Percentiles rank a stretch among this genome's conserved stretches.
phyloP scores from a whole-genome alignment of 108 stramenopile genomes.

The Skeletonema potamos region DNA sequence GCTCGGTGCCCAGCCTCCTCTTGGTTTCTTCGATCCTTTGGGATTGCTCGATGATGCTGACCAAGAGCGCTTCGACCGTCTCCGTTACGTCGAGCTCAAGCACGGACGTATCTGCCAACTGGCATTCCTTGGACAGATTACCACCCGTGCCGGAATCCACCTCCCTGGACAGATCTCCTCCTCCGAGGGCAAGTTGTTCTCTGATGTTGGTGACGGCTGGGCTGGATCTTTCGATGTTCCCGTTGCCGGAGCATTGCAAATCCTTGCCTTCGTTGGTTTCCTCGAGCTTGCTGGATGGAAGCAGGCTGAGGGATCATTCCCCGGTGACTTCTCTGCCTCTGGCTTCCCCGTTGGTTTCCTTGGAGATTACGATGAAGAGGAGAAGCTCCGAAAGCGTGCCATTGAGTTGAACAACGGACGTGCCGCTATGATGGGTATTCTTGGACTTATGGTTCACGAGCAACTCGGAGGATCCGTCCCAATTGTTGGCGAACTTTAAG shows the following conservation, averaged over 20 bases:
- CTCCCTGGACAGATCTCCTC: conserved; percentile 59
- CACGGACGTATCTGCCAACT: conserved; percentile 83
- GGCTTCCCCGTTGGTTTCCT: conserved; percentile 61
- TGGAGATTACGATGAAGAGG: conserved; percentile 72
- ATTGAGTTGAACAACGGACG: conserved; percentile 94
- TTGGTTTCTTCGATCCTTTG: conserved; percentile 86
- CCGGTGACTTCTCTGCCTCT: conserved; percentile 82
- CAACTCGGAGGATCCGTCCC: conserved; percentile 37
- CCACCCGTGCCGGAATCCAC: conserved; percentile 61
- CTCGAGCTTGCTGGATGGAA: conserved; percentile 37
- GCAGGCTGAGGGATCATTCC: conserved; percentile 30
- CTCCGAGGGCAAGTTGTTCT: conserved; percentile 45
- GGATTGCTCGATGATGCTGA: conserved; percentile 49
- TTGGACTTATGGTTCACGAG: conserved; percentile 90
- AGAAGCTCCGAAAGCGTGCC: conserved; percentile 77
- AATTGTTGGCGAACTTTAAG: conserved; percentile 23
- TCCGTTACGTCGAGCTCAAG: conserved; percentile 63
- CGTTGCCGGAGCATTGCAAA: conserved; percentile 2
- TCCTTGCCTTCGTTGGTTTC: conserved; percentile 28
- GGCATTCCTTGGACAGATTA: conserved; percentile 83
- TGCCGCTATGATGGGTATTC: conserved; percentile 90
- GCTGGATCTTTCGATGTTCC: conserved; percentile 19
- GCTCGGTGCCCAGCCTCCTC: conserved; percentile 86
- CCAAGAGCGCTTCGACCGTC: conserved; percentile 48
- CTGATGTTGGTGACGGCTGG: conserved; percentile 21